Conservation (phyloP, 2,329 filamentous ascomycete genomes). For the Graphiopsis chlorocephala region DNA sequence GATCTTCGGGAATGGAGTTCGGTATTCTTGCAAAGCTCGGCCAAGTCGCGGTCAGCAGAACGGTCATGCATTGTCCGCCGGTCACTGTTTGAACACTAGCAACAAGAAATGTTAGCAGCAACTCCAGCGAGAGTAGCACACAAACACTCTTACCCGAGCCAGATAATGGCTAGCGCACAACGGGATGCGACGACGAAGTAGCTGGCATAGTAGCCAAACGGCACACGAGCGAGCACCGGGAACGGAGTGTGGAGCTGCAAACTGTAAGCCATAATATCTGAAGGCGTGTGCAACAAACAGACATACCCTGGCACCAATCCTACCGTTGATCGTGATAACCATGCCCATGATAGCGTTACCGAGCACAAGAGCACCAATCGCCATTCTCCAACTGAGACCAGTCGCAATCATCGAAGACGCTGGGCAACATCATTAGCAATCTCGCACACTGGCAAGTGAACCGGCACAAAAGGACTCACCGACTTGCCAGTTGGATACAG, state of each 20-base stretch:
- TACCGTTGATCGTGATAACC: constrained; percentile 50
- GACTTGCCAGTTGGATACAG: constrained; percentile 40
- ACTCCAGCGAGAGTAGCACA: too few relatives aligned
- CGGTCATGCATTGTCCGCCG: constrained; percentile 27
- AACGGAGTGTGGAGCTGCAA: constrained; percentile 53
- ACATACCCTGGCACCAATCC: constrained; percentile 52
- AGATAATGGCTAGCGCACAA: constrained; percentile 32
- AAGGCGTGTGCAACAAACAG: not conserved
- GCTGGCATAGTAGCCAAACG: constrained; percentile 56
- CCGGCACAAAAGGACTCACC: constrained; percentile 24
- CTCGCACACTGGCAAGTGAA: too few relatives aligned
- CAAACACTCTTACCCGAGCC: constrained; percentile 29
- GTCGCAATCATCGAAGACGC: constrained; percentile 50
- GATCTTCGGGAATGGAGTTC: constrained; percentile 49
- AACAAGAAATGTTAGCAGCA: not conserved
- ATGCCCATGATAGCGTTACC: constrained; percentile 29
- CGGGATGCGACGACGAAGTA: constrained; percentile 33
- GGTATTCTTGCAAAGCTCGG: constrained; percentile 53
- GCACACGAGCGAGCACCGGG: constrained; percentile 53
- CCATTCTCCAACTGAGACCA: constrained; percentile 56
- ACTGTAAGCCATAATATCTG: constrained; percentile 38
- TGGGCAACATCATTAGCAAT: constrained; percentile 16
- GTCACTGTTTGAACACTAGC: constrained; percentile 29
- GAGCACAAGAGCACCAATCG: constrained; percentile 39
- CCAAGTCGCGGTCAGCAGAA: constrained; percentile 49